A percentile compares a stretch with the other conserved stretches of the same genome.
phyloP scores from a whole-genome alignment of 371 early-diverging fungal species.

The Sporodiniella umbellata region DNA sequence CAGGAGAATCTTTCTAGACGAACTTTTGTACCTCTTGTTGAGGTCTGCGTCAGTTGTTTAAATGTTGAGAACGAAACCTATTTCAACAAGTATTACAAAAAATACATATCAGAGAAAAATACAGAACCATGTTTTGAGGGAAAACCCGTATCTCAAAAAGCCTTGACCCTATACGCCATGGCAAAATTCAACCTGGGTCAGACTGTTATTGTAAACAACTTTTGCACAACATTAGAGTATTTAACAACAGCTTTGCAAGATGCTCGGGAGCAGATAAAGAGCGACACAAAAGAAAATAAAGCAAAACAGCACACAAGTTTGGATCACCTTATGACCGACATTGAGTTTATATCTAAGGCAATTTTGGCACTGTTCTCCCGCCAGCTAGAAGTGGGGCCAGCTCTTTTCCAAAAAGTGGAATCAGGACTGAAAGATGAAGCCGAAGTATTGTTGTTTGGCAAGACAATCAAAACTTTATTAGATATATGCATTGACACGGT shows the following conservation, averaged over 20 bases:
- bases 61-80: neutral
- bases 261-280: conserved; percentile 9
- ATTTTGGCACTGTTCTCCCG: conserved; percentile 39
- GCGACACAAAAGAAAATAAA: neutral
- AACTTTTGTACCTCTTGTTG: conserved; percentile 42
- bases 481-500: conserved; percentile 28
- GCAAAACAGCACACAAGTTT: conserved; percentile 3
- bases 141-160: conserved; percentile 34
- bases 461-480: conserved; percentile 21
- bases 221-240: conserved; percentile 18
- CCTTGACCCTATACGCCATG: conserved; percentile 36
- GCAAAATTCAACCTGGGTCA: conserved; percentile 39
- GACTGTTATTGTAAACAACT: conserved; percentile 12
- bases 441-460: conserved; percentile 13
- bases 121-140: conserved; percentile 8
- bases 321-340: conserved; percentile 33
- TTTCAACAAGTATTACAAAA: conserved; percentile 16
- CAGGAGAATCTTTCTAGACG: conserved; percentile 40
- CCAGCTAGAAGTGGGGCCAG: conserved; percentile 10
- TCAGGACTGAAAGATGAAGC: conserved; percentile 3
- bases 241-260: conserved; percentile 13
- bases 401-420: conserved; percentile 12
- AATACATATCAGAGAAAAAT: conserved; percentile 5
- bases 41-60: conserved; percentile 19
- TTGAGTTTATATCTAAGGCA: conserved; percentile 38